Evolutionary conservation across 208 protist genomes (phyloP).

Genomic region (Acanthamoeba divionensis): DNA sequence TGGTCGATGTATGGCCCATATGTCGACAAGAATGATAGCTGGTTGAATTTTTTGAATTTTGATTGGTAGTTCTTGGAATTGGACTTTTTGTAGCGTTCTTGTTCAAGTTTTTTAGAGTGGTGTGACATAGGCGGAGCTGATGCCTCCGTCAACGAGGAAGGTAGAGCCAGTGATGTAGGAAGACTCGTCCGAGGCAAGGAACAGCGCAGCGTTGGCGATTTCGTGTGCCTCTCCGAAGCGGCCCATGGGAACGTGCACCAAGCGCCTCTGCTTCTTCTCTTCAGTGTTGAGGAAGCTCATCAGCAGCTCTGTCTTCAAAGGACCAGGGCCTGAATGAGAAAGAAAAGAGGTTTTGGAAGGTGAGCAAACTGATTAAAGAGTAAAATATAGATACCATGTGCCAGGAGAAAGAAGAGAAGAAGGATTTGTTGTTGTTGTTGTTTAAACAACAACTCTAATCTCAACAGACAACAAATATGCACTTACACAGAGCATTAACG

Average conservation of each 20-base stretch:
- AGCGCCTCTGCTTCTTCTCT: constrained; percentile 79
- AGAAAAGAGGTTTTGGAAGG: no score
- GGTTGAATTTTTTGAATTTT: no score
- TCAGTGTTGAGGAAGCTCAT: constrained; percentile 80
- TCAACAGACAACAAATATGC: not conserved
- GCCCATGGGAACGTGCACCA: constrained; percentile 83
- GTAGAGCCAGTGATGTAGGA: constrained; percentile 74
- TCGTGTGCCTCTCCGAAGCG: constrained; percentile 76
- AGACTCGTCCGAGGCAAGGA: constrained; percentile 78
- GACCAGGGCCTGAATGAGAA: constrained; percentile 65
- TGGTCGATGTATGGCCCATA: no score
- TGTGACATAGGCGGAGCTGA: constrained; percentile 75
- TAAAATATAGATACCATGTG: no score
- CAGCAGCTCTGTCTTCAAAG: constrained; percentile 78
- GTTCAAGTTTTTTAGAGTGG: constrained; percentile 54
- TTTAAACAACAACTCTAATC: no score
- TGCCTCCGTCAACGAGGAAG: constrained; percentile 75
- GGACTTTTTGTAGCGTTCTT: not conserved
- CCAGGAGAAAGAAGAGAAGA: not conserved
- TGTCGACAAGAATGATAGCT: no score
- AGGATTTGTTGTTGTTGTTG: no score
- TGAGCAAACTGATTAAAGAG: no score
- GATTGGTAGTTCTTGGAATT: no score
- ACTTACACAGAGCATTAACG: constrained; percentile 75
- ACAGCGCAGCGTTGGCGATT: constrained; percentile 77